Evolutionary conservation across 495 filamentous ascomycete genomes (phyloP), one percentile per base, ranked within the genome.

Genomic region (Staphylotrichum tortipilum): DNA sequence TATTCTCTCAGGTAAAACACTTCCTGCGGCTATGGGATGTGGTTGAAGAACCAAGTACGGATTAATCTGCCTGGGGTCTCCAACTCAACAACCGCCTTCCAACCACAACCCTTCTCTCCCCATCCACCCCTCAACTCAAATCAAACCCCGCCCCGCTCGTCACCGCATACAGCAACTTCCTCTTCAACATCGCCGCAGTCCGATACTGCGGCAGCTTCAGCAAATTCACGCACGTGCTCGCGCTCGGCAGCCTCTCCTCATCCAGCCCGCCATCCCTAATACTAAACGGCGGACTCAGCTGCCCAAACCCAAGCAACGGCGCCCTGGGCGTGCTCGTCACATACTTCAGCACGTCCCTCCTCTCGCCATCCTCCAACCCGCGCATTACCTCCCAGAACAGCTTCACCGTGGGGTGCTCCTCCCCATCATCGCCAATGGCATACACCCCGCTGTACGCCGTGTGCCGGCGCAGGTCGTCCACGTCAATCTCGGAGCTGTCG

Each of bases 221-320:
- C 47, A 97, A 66, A 64, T 99, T 99, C 30, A 99, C 88, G 59
- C 92, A 99, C 1, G 92, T 99, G 60, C 92, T 96, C 17, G 92
- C 90, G 62, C 88, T 97, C 21, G 94, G 94, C 36, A 96, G 69
- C 57, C 92, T 68, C 7, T 73, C 68, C 65, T 92, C 76, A 60
- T 97, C 89, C 28, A 72, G 72, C 7, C 91, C 88, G 0, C 84
- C 84, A 64, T 97, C 92, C 7, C 92, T 71, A 41, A 99, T 96
- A 55, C 82, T 89, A 61, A 99, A 99, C 30, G 75, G 72, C 6
- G 92, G 92, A 44, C 82, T 86, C 48, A 99, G 70, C 51, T 89
- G 83, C 17, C 78, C 80, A 66, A 99, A 99, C 2, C 92, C 92
- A 18, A 97, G 68, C 43, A 99, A 68, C 2, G 92, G 92, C n/a